A percentile compares a stretch with the other conserved stretches of the same genome.
Evolutionary conservation across 129 eudicot genomes (phyloP).

Genomic region (Chrysanthemum makinoi): DNA sequence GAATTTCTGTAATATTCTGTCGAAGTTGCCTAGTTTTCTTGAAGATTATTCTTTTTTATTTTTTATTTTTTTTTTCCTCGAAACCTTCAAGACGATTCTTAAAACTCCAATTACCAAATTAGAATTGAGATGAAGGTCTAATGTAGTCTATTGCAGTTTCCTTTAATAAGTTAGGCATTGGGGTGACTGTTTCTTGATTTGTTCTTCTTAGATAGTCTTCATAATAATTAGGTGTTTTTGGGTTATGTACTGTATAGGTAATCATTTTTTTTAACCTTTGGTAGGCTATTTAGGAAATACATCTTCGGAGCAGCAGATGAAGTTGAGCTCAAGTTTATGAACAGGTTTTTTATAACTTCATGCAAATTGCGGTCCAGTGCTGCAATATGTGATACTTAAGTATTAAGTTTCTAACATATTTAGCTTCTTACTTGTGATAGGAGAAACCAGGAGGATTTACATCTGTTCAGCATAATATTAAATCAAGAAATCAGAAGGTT

Average conservation of each 20-base stretch:
- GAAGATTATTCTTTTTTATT: too few relatives aligned
- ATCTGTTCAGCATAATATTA: conserved; percentile 69
- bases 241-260: neutral
- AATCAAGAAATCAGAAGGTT: conserved; percentile 89
- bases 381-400: neutral
- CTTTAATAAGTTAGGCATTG: neutral
- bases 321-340: conserved; percentile 86
- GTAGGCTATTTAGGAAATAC: conserved; percentile 76
- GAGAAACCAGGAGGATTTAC: conserved; percentile 89
- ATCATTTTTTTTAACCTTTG: neutral
- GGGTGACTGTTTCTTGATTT: neutral
- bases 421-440: conserved; percentile 32
- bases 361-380: neutral
- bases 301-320: conserved; percentile 98
- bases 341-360: conserved; percentile 51
- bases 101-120: neutral
- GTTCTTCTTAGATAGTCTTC: conserved; percentile 7
- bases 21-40: neutral
- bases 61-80: neutral
- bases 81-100: neutral
- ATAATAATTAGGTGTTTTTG: neutral
- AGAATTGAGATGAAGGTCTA: conserved; percentile 3
- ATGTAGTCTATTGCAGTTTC: neutral
- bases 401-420: conserved; percentile 3
- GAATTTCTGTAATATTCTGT: neutral